A percentile compares a stretch with the other conserved stretches of the same genome.
Evolutionary conservation across 768 basidiomycete species (phyloP).

Genomic region (Podaxis sp.): DNA sequence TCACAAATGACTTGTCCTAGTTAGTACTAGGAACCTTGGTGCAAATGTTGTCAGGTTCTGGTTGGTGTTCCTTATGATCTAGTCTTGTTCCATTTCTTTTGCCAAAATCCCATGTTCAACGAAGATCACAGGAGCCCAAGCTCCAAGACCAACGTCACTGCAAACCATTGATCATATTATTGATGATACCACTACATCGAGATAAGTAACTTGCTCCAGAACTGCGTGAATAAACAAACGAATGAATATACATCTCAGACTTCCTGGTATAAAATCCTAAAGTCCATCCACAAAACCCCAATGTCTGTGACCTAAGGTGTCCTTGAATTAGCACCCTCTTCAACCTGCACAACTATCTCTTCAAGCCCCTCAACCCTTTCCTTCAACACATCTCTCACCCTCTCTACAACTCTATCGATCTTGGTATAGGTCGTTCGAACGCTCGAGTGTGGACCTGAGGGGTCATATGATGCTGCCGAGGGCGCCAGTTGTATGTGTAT

Average conservation of each 20-base stretch:
- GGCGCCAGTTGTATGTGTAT: conserved; percentile 86
- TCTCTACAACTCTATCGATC: conserved; percentile 68
- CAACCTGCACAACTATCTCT: conserved; percentile 89
- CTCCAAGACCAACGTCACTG: background rate
- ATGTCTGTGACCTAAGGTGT: background rate
- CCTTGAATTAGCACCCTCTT: conserved; percentile 24
- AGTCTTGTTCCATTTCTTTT: too few relatives aligned
- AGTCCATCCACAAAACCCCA: background rate
- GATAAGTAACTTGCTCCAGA: background rate
- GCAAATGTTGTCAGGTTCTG: too few relatives aligned
- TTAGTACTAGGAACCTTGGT: too few relatives aligned
- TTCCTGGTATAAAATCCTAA: background rate
- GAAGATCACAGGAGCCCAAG: background rate
- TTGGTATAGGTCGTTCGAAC: conserved; percentile 48
- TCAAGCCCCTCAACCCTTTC: conserved; percentile 75
- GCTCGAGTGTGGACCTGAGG: conserved; percentile 46
- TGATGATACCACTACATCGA: background rate
- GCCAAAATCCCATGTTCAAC: too few relatives aligned
- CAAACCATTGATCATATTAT: background rate
- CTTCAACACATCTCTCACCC: conserved; percentile 70
- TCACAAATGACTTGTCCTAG: too few relatives aligned
- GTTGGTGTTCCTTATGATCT: too few relatives aligned
- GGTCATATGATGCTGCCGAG: conserved; percentile 52
- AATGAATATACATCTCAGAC: background rate
- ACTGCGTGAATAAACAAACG: background rate